These are phyloP conservation scores for Prunus davidiana DNA, from an alignment of 306 rosid genomes.

Conservation along the genomic window DNA sequence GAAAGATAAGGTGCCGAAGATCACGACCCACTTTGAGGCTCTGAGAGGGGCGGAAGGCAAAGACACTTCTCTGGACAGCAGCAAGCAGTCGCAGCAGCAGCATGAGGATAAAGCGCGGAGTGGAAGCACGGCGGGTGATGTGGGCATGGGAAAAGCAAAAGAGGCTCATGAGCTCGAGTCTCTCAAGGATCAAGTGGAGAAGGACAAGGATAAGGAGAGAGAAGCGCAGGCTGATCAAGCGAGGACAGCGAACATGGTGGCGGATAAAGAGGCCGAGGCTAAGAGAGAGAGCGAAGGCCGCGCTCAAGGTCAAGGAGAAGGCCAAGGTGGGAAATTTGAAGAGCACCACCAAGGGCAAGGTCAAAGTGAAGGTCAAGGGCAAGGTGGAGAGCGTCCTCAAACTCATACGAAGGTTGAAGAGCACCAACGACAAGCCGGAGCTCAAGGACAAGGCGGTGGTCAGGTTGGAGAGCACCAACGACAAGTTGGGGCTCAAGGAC, in stretches of 20 bases:
- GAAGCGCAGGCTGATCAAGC: conserved; percentile 21
- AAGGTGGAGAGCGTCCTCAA: not conserved
- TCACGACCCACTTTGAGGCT: conserved; percentile 55
- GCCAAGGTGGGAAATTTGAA: not conserved
- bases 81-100: not conserved
- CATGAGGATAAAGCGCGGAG: not conserved
- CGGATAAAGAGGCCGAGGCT: conserved; percentile 22
- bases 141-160: conserved; percentile 19
- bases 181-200: conserved; percentile 34
- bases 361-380: not conserved
- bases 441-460: not conserved
- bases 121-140: not conserved
- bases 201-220: conserved; percentile 16
- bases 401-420: not conserved
- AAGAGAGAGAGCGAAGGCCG: not conserved
- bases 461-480: not conserved
- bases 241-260: conserved; percentile 13
- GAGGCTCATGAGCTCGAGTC: conserved; percentile 43
- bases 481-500: not conserved
- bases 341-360: not conserved
- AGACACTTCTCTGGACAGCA: not conserved
- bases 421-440: not conserved
- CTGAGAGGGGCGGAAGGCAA: conserved; percentile 23
- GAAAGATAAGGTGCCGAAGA: conserved; percentile 51
- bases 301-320: not conserved